phyloP scores from a whole-genome alignment of 2,329 filamentous ascomycete species.

The Aspergillus novofumigatus region DNA sequence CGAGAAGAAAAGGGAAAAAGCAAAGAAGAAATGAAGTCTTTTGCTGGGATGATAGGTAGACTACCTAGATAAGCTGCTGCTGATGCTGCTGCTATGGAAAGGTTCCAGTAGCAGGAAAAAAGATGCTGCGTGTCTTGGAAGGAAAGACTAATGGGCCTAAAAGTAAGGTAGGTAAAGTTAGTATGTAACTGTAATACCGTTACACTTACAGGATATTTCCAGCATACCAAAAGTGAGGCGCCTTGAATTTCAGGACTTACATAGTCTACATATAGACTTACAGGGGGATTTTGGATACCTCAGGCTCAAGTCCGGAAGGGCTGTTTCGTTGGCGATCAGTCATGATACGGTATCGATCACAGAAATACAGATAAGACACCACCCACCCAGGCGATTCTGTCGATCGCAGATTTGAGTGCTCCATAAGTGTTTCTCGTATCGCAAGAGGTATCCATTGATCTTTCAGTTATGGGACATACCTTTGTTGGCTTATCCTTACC shows the following conservation, averaged over 20 bases:
- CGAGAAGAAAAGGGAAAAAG: slow-evolving; percentile 20
- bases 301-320: background rate
- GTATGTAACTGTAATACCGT: background rate
- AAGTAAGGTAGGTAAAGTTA: background rate
- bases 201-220: background rate
- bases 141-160: background rate
- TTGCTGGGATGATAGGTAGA: slow-evolving; percentile 14
- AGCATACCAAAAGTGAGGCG: background rate
- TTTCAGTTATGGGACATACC: background rate
- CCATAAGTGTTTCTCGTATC: background rate
- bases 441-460: slow-evolving; percentile 19
- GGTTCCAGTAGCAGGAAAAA: slow-evolving; percentile 16
- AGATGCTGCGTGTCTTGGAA: slow-evolving; percentile 19
- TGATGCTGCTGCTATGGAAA: background rate
- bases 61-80: background rate
- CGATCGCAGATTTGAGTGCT: slow-evolving; percentile 7
- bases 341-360: background rate
- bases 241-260: background rate
- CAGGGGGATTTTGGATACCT: background rate
- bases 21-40: slow-evolving; percentile 15
- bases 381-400: slow-evolving; percentile 1
- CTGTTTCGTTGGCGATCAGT: background rate
- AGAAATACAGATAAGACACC: background rate
- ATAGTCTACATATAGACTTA: background rate
- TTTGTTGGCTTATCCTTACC: background rate